Percentiles rank a stretch among this genome's conserved stretches.
These are phyloP conservation scores for Melanogaster broomeanus DNA, from an alignment of 768 basidiomycete species.

Conservation along the genomic window DNA sequence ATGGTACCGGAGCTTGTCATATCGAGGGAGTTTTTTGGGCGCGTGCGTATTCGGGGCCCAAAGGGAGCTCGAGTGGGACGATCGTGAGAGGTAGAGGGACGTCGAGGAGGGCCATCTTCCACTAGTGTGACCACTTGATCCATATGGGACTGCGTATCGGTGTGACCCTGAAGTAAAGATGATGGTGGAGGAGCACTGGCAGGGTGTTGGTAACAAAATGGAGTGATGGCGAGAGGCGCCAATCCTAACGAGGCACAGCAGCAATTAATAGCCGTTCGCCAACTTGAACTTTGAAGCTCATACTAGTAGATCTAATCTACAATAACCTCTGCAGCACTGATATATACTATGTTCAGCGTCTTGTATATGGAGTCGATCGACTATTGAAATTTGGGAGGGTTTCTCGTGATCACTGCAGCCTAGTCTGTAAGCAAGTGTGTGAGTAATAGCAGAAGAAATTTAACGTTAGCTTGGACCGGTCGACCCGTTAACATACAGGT, in stretches of 20 bases:
- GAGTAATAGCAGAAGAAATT: too few relatives aligned
- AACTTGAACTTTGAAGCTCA: too few relatives aligned
- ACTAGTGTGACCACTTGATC: constrained; percentile 10
- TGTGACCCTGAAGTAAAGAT: neutral
- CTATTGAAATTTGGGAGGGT: too few relatives aligned
- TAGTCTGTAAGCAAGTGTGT: too few relatives aligned
- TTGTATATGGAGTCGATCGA: too few relatives aligned
- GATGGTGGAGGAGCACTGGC: constrained; percentile 1
- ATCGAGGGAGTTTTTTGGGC: constrained; percentile 15
- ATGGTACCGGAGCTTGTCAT: constrained; percentile 4
- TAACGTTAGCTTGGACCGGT: too few relatives aligned
- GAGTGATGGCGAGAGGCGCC: neutral
- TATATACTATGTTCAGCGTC: too few relatives aligned
- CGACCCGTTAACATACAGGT: too few relatives aligned
- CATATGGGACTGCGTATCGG: constrained; percentile 4
- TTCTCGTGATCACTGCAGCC: too few relatives aligned
- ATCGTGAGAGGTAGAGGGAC: constrained; percentile 17
- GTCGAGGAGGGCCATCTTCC: constrained; percentile 12
- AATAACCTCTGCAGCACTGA: too few relatives aligned
- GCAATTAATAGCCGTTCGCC: too few relatives aligned
- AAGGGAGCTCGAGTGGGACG: constrained; percentile 22
- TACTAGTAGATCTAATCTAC: too few relatives aligned
- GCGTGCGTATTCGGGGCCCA: constrained; percentile 23
- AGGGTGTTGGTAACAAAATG: constrained; percentile 1
- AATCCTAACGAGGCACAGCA: neutral